These are phyloP conservation scores for Gastroboletus turbinatus DNA, from an alignment of 1,284 basidiomycete species.

Conservation along the genomic window DNA sequence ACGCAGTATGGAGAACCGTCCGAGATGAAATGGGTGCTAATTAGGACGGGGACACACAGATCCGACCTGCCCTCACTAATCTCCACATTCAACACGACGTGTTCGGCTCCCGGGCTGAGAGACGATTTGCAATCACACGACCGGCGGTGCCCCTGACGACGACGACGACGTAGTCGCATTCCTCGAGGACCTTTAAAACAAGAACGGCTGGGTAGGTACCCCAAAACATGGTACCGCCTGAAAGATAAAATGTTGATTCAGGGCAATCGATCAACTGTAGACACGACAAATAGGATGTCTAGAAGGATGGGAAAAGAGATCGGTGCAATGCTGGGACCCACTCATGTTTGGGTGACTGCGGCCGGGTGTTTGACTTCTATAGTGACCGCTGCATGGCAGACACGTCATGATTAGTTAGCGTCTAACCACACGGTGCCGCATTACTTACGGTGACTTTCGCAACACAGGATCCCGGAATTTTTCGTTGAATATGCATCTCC, in stretches of 20 bases:
- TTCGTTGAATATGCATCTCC: background rate
- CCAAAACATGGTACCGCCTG: background rate
- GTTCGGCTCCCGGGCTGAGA: background rate
- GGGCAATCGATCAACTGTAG: background rate
- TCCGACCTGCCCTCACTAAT: background rate
- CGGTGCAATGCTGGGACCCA: background rate
- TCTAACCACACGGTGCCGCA: background rate
- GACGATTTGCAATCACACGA: background rate
- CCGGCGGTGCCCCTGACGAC: background rate
- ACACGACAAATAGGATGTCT: background rate
- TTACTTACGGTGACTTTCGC: background rate
- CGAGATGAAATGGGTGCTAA: background rate
- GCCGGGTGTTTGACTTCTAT: background rate
- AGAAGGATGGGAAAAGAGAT: background rate
- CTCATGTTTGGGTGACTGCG: background rate
- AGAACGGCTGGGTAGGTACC: background rate
- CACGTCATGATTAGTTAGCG: background rate
- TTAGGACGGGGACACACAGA: background rate
- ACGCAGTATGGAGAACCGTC: background rate
- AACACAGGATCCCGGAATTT: too few species aligned
- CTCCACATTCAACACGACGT: background rate
- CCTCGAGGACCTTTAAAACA: background rate
- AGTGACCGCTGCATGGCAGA: background rate
- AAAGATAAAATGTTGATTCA: background rate
- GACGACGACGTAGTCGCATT: background rate